These are phyloP conservation scores for Blastobotrys ciferrii DNA, from an alignment of 1,139 yeast species.

Conservation along the genomic window DNA sequence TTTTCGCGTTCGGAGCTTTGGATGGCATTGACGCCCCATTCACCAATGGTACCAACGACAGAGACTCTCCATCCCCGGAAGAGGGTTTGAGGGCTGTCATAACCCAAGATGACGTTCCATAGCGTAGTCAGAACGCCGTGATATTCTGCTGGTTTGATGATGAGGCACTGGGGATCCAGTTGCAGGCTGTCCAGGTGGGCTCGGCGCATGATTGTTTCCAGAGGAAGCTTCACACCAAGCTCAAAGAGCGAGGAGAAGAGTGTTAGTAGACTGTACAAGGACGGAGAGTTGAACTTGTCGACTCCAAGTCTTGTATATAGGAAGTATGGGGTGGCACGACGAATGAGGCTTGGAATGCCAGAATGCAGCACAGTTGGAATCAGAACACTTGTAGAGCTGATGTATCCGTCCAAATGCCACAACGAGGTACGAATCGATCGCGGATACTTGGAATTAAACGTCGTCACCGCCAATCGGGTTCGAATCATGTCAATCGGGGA, in stretches of 20 bases:
- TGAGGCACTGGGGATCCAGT: conserved; percentile 27
- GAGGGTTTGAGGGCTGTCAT: conserved; percentile 44
- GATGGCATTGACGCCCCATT: conserved; percentile 75
- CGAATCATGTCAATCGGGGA: conserved; percentile 82
- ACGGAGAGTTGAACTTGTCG: conserved; percentile 67
- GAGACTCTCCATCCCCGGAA: conserved; percentile 95
- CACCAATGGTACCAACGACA: conserved; percentile 70
- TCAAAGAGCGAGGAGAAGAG: conserved; percentile 61
- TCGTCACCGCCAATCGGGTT: conserved; percentile 70
- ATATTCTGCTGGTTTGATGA: conserved; percentile 41
- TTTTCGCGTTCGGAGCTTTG: conserved; percentile 47
- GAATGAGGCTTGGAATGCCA: conserved; percentile 58
- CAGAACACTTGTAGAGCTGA: conserved; percentile 54
- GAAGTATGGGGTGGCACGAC: conserved; percentile 71
- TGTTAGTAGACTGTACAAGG: conserved; percentile 51
- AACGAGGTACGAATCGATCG: conserved; percentile 41
- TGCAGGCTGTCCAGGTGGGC: conserved; percentile 69
- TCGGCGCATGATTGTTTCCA: conserved; percentile 81
- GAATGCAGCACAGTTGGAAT: conserved; percentile 64
- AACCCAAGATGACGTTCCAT: conserved; percentile 47
- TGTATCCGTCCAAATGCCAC: conserved; percentile 42
- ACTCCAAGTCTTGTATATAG: conserved; percentile 64
- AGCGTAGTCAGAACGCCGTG: conserved; percentile 51
- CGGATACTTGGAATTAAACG: conserved; percentile 37
- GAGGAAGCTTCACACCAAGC: conserved; percentile 74